Conservation (phyloP, 352 stramenopile genomes). For the Phytopythium oedochilum region DNA sequence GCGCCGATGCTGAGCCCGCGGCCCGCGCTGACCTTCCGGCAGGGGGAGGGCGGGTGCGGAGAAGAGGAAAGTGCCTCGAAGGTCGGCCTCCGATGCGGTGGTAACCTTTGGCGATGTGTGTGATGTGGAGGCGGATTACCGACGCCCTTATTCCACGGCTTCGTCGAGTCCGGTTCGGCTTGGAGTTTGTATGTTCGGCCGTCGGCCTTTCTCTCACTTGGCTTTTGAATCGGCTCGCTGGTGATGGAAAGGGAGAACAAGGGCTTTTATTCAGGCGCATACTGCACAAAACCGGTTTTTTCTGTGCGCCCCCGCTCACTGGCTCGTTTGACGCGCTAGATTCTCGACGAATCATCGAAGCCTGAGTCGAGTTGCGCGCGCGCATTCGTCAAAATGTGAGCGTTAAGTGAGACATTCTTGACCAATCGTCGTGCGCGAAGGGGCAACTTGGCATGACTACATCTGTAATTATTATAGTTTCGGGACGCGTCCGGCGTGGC, state of each 20-base stretch:
- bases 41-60: background rate
- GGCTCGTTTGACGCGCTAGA: background rate
- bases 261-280: background rate
- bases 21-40: background rate
- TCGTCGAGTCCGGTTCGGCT: background rate
- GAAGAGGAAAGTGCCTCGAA: background rate
- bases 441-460: background rate
- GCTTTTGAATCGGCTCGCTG: background rate
- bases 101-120: background rate
- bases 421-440: constrained; percentile 1
- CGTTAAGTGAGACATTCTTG: background rate
- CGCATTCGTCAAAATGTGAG: background rate
- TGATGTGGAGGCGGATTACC: background rate
- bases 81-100: no score
- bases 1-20: background rate
- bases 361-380: no score
- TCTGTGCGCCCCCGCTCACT: background rate
- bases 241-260: background rate
- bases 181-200: constrained; percentile 1
- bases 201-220: background rate
- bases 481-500: background rate
- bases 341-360: background rate
- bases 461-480: no score
- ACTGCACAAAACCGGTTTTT: background rate
- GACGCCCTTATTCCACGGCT: background rate